Conservation (phyloP, 2,329 filamentous ascomycete species). For the Penicillium capsulatum region DNA sequence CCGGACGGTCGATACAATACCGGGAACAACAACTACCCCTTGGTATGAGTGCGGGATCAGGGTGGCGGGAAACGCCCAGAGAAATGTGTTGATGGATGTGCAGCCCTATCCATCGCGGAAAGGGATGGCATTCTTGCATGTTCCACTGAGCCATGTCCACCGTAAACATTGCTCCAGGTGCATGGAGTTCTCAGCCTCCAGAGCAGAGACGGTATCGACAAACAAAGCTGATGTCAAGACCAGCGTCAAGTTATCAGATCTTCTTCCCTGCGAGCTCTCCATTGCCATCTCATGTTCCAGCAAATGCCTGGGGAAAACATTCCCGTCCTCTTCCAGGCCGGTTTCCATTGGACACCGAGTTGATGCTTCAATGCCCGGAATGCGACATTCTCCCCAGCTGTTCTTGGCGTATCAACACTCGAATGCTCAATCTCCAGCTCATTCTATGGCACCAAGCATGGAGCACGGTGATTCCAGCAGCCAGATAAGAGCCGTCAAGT, state of each 20-base stretch:
- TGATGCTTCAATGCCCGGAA: conserved; percentile 15
- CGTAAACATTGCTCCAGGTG: background rate
- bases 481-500: conserved; percentile 20
- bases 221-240: too few species aligned
- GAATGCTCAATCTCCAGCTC: conserved; percentile 12
- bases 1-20: background rate
- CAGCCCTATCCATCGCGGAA: conserved; percentile 17
- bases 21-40: conserved; percentile 11
- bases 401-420: conserved; percentile 8
- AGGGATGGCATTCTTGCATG: conserved; percentile 22
- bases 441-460: conserved; percentile 9
- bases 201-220: too few species aligned
- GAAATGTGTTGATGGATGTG: conserved; percentile 2
- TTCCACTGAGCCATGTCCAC: conserved; percentile 5
- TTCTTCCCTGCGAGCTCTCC: too few species aligned
- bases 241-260: too few species aligned
- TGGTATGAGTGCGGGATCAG: conserved; percentile 13
- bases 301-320: conserved; percentile 3
- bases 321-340: conserved; percentile 7
- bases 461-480: conserved; percentile 1
- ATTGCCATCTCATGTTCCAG: too few species aligned
- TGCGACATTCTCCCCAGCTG: conserved; percentile 23
- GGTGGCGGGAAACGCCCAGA: conserved; percentile 9
- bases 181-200: too few species aligned
- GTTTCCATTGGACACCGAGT: conserved; percentile 4